phyloP scores from a whole-genome alignment of 2,329 filamentous ascomycete species.

The Myotisia sp. region DNA sequence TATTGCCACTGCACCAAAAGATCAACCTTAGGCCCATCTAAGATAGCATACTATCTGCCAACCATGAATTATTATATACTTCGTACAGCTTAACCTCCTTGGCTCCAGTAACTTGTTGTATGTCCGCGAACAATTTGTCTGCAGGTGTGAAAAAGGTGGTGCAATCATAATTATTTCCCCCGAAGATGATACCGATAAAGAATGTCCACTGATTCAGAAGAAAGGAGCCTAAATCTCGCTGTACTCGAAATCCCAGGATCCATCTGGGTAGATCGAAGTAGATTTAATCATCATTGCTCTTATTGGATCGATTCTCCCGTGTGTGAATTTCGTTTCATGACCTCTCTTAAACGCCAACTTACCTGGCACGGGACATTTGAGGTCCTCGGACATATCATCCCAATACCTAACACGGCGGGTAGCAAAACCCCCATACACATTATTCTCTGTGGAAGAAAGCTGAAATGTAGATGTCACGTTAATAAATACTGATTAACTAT shows the following conservation, averaged over 20 bases:
- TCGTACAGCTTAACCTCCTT: no score
- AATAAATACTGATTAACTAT: no score
- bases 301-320: not conserved
- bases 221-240: not conserved
- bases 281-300: not conserved
- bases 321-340: not conserved
- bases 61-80: no score
- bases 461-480: no score
- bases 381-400: not conserved
- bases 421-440: not conserved
- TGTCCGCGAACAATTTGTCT: not conserved
- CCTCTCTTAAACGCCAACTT: slow-evolving; percentile 1
- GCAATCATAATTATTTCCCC: not conserved
- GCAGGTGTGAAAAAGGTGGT: not conserved
- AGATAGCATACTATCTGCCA: no score
- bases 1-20: no score
- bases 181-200: not conserved
- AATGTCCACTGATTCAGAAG: not conserved
- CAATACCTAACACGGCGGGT: not conserved
- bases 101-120: not conserved
- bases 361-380: not conserved
- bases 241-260: not conserved
- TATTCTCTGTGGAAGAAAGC: no score
- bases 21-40: no score
- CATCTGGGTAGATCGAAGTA: not conserved